phyloP scores from a whole-genome alignment of 2,329 filamentous ascomycete genomes.

The Epicoccum sorghinum region DNA sequence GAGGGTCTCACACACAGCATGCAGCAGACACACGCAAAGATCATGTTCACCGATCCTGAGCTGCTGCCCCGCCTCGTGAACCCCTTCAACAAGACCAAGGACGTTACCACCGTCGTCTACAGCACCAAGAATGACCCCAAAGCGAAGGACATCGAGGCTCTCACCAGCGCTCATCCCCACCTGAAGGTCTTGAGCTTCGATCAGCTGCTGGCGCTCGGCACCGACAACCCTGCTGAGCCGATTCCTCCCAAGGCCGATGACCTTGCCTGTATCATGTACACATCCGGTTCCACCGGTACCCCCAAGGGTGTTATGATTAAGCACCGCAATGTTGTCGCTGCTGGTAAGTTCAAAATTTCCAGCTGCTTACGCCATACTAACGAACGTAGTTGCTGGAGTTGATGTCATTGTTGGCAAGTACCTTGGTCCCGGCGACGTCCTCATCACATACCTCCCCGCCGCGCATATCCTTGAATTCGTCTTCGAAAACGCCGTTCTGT shows the following conservation, averaged over 20 bases:
- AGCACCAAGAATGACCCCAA: conserved; percentile 61
- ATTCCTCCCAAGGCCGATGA: conserved; percentile 76
- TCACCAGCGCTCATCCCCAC: conserved; percentile 60
- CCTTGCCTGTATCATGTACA: conserved; percentile 81
- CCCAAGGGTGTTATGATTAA: conserved; percentile 88
- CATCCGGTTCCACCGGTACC: conserved; percentile 85
- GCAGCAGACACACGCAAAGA: conserved; percentile 76
- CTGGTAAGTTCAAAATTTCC: conserved; percentile 60
- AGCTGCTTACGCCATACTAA: conserved; percentile 14
- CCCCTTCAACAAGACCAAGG: conserved; percentile 61
- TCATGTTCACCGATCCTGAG: conserved; percentile 86
- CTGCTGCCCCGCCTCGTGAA: conserved; percentile 63
- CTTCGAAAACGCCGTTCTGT: conserved; percentile 89
- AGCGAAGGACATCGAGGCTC: conserved; percentile 59
- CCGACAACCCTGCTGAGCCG: conserved; percentile 73
- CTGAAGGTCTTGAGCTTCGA: conserved; percentile 62
- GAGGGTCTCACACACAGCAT: conserved; percentile 86
- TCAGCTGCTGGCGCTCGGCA: conserved; percentile 59
- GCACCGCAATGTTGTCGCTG: conserved; percentile 80
- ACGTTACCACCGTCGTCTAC: conserved; percentile 64
- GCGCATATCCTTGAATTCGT: conserved; percentile 97
- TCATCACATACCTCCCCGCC: conserved; percentile 90
- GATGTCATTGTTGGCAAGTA: conserved; percentile 77
- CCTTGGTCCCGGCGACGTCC: conserved; percentile 75
- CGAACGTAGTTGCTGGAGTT: conserved; percentile 71